phyloP scores from a whole-genome alignment of 306 rosid genomes.

The cucumber (Cucumis sativus) region Cucumber_9930_V3 NC_026657.2:29781001-29781500 shows the following conservation, averaged over 20 bases:
- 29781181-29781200: conserved; percentile 17
- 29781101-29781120: conserved; percentile 62
- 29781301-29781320: conserved; percentile 60
- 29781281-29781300: conserved; percentile 32
- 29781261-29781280: conserved; percentile 28
- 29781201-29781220: conserved; percentile 17
- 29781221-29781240: conserved; percentile 26
- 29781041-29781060: neutral
- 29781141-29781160: conserved; percentile 14
- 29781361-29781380: conserved; percentile 57
- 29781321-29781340: conserved; percentile 74
- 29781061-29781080: neutral
- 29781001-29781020: neutral
- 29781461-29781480: conserved; percentile 28
- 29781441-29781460: conserved; percentile 30
- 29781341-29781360: conserved; percentile 82
- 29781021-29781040: neutral
- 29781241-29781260: conserved; percentile 23
- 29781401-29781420: conserved; percentile 28
- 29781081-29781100: conserved; percentile 51
- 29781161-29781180: conserved; percentile 24
- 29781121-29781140: conserved; percentile 36
- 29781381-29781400: conserved; percentile 35
- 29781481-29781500: conserved; percentile 28
- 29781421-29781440: conserved; percentile 32